Base-by-base conservation (phyloP, 768 basidiomycete species). In the Trametes elegans region DNA sequence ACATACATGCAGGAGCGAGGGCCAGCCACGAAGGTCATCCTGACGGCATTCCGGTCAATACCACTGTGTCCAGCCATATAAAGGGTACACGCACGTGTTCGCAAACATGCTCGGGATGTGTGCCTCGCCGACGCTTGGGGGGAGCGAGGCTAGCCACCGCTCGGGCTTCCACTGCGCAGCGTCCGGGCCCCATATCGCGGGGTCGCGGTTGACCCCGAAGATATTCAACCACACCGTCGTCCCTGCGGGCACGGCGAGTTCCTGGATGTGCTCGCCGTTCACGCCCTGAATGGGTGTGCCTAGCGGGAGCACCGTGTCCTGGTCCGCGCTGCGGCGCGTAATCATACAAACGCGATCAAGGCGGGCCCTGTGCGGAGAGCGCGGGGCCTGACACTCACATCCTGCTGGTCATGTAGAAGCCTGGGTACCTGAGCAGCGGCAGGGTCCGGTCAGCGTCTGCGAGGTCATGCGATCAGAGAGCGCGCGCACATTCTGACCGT, bases 111-210 rank as follows among this genome's bases (percentile, higher is more conserved):
- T 38, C 21, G 55, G 55, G 11, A 57, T 40, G 10, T 40, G 55
- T 23, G 55, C 55, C 13, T 57, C 49, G 14, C 40, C 19, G 7
- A 57, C 49, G 19, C 31, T 39, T 10, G n/a, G 13, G 7, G 55
- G 55, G 2, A 57, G 28, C 23, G 41, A 41, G 16, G 39, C 23
- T 7, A 57, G 31, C 55, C 55, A 57, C 6, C 55, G 55, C 49
- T 57, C 55, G 5, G 55, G 55, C 49, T 45, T 57, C 49, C 48
- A 57, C 44, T 45, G 49, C 16, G 21, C 19, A 14, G 49, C 55
- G 41, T 50, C 55, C 10, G 41, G 19, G 24, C 55, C 55, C 55
- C 55, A 57, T 41, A 51, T 49, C 7, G 35, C 31, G 7, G n/a
- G 42, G 49, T 57, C 55, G 34, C 40, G 35, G 18, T 57, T 57